These are phyloP conservation scores for Trichomonas gallinae DNA, from an alignment of 208 protist genomes.

Conservation along the genomic window DNA sequence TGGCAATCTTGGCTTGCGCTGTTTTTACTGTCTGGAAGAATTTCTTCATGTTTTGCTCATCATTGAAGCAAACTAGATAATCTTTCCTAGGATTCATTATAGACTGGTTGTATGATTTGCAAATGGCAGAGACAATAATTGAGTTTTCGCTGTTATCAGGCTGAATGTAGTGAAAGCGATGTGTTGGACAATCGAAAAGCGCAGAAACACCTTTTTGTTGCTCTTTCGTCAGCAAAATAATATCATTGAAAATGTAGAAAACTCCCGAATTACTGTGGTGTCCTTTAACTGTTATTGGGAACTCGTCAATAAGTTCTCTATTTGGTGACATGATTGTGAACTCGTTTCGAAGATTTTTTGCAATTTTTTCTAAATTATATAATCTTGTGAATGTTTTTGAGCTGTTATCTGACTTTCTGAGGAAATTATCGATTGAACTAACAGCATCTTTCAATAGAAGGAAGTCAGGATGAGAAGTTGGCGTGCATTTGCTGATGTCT, in stretches of 20 bases:
- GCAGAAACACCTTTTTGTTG: not conserved
- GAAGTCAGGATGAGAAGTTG: not conserved
- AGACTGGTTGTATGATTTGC: not conserved
- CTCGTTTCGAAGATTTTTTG: not conserved
- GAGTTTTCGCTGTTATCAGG: no score
- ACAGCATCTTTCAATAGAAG: not conserved
- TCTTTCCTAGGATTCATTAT: not conserved
- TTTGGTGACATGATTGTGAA: not conserved
- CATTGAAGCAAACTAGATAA: not conserved
- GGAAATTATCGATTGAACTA: not conserved
- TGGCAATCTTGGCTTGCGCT: no score
- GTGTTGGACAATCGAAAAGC: not conserved
- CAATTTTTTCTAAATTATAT: not conserved
- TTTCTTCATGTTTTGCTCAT: not conserved
- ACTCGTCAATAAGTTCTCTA: not conserved
- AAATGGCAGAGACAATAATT: not conserved
- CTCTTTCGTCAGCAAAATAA: not conserved
- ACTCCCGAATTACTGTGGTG: not conserved
- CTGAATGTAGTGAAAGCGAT: not conserved
- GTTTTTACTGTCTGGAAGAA: no score
- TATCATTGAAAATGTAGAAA: slow-evolving; percentile 4
- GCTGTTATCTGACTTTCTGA: not conserved
- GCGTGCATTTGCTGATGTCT: not conserved
- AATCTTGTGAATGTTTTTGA: not conserved
- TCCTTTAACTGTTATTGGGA: not conserved